phyloP scores from a whole-genome alignment of 805 yeast genomes.

The Myxozyma melibiosi region DNA sequence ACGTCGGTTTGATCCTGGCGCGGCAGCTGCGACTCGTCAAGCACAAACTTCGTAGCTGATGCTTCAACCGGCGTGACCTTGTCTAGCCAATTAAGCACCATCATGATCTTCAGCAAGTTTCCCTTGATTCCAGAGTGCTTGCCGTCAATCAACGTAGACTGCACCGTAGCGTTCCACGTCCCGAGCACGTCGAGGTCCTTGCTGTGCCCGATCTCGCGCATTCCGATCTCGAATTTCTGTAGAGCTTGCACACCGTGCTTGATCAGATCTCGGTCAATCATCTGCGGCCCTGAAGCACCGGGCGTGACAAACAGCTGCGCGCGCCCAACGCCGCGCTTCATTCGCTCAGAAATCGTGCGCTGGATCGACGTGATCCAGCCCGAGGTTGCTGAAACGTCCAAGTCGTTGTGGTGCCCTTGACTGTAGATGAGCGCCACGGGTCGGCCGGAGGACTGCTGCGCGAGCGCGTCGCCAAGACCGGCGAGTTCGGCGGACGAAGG shows the following conservation, averaged over 20 bases:
- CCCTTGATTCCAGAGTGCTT: slow-evolving; percentile 31
- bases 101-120: slow-evolving; percentile 30
- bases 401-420: slow-evolving; percentile 33
- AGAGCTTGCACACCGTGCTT: slow-evolving; percentile 30
- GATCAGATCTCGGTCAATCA: slow-evolving; percentile 29
- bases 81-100: slow-evolving; percentile 33
- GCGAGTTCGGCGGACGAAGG: slow-evolving; percentile 28
- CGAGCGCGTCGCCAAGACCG: slow-evolving; percentile 25
- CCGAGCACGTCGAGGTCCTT: slow-evolving; percentile 30
- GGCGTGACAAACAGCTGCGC: slow-evolving; percentile 33
- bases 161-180: slow-evolving; percentile 30
- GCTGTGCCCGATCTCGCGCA: slow-evolving; percentile 13
- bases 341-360: slow-evolving; percentile 29
- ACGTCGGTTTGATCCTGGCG: neutral
- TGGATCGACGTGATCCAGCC: slow-evolving; percentile 33
- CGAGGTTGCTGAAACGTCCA: slow-evolving; percentile 21
- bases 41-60: neutral
- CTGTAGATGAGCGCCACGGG: slow-evolving; percentile 30
- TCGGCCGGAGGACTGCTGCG: slow-evolving; percentile 1
- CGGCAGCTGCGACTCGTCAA: slow-evolving; percentile 8
- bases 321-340: slow-evolving; percentile 13
- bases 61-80: slow-evolving; percentile 15
- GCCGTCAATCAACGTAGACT: slow-evolving; percentile 29
- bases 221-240: slow-evolving; percentile 23
- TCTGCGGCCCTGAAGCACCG: slow-evolving; percentile 31